Percentiles rank a stretch among this genome's conserved stretches.
Conservation (phyloP, 2,329 filamentous ascomycete species). For the Metarhizium album region DNA sequence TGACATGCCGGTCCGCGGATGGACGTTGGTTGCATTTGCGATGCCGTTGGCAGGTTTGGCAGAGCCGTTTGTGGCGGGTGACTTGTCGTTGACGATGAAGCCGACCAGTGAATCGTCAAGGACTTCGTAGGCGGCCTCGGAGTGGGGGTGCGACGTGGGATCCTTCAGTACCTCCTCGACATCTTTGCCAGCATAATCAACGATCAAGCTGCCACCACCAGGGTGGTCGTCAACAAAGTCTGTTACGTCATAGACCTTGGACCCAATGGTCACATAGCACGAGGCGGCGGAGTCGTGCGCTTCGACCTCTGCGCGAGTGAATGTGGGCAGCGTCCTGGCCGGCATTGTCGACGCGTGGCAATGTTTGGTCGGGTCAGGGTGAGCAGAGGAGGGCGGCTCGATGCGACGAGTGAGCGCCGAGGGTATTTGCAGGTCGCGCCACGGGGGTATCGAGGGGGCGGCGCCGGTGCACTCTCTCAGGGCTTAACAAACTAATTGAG, state of each 20-base stretch:
- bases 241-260: conserved; percentile 91
- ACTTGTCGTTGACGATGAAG: conserved; percentile 56
- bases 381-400: background rate
- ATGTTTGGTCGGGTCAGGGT: background rate
- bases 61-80: conserved; percentile 20
- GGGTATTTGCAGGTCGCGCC: background rate
- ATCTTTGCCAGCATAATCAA: conserved; percentile 86
- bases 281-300: conserved; percentile 69
- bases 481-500: background rate
- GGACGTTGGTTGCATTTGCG: conserved; percentile 23
- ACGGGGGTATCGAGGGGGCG: background rate
- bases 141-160: conserved; percentile 71
- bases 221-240: conserved; percentile 85
- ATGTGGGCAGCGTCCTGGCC: conserved; percentile 68
- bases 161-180: conserved; percentile 75
- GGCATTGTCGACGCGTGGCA: conserved; percentile 48
- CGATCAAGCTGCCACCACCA: conserved; percentile 75
- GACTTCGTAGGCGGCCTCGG: conserved; percentile 90
- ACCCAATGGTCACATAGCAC: conserved; percentile 85
- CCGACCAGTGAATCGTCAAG: conserved; percentile 79
- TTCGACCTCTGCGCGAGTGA: conserved; percentile 71
- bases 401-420: background rate
- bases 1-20: conserved; percentile 75
- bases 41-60: conserved; percentile 19
- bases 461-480: background rate